Conservation (phyloP, 2,329 filamentous ascomycete species). For the Penicillium sp. region DNA sequence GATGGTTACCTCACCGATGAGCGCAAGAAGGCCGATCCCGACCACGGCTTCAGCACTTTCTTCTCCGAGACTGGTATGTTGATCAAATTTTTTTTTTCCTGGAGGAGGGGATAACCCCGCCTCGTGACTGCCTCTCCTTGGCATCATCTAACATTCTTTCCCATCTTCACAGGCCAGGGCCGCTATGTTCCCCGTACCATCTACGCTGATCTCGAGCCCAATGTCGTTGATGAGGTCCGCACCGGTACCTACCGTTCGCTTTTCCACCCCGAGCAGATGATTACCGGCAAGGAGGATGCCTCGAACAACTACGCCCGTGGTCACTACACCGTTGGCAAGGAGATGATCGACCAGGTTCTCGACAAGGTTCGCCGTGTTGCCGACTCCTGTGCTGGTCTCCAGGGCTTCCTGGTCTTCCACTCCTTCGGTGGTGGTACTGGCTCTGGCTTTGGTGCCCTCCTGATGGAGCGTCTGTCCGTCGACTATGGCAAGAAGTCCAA, state of each 20-base stretch:
- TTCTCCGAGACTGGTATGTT: conserved; percentile 96
- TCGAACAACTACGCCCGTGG: conserved; percentile 99
- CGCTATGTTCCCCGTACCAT: conserved; percentile 99
- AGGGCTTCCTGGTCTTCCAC: conserved; percentile 99
- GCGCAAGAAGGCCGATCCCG: conserved; percentile 85
- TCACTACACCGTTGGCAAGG: conserved; percentile 99
- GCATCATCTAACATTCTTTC: conserved; percentile 16
- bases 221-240: conserved; percentile 98
- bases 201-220: conserved; percentile 99
- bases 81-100: conserved; percentile 23
- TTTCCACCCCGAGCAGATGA: conserved; percentile 99
- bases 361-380: conserved; percentile 97
- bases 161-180: conserved; percentile 65
- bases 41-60: conserved; percentile 99
- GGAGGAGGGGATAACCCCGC: conserved; percentile 6
- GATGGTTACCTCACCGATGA: conserved; percentile 98
- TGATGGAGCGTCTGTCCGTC: conserved; percentile 98
- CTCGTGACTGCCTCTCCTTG: conserved; percentile 5
- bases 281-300: conserved; percentile 99
- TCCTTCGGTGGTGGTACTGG: conserved; percentile 98
- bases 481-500: conserved; percentile 99
- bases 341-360: conserved; percentile 95
- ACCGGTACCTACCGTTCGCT: conserved; percentile 92
- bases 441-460: conserved; percentile 93
- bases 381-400: conserved; percentile 95